phyloP scores from a whole-genome alignment of 1,284 basidiomycete species.

The Ganoderma leucocontextum region DNA sequence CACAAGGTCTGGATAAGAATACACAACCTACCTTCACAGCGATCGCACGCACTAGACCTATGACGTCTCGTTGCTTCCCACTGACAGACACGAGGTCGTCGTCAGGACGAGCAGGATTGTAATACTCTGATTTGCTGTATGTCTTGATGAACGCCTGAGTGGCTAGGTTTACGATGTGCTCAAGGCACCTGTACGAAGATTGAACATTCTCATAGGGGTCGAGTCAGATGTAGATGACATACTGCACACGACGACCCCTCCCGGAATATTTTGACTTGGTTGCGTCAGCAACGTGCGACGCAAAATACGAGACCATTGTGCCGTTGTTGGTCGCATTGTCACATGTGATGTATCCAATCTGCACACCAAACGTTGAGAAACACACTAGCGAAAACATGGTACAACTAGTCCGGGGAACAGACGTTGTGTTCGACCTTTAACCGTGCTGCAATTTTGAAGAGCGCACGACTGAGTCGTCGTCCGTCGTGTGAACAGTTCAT shows the following conservation, averaged over 20 bases:
- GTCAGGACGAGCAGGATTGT: slow-evolving; percentile 18
- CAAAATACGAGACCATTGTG: slow-evolving; percentile 44
- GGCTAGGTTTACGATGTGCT: slow-evolving; percentile 26
- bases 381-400: too few relatives aligned
- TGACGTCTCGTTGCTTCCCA: neutral
- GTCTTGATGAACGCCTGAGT: slow-evolving; percentile 19
- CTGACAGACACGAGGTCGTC: neutral
- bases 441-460: neutral
- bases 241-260: neutral
- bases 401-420: neutral
- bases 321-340: slow-evolving; percentile 47
- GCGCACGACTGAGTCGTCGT: neutral
- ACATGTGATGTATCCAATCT: slow-evolving; percentile 47
- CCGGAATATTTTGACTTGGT: neutral
- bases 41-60: slow-evolving; percentile 9
- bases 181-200: slow-evolving; percentile 19
- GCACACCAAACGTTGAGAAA: neutral
- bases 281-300: neutral
- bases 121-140: slow-evolving; percentile 20
- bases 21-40: slow-evolving; percentile 18
- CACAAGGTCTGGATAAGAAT: neutral
- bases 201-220: too few relatives aligned
- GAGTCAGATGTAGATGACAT: too few relatives aligned
- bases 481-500: neutral
- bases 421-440: slow-evolving; percentile 26